Evolutionary conservation across 305 asterid species (phyloP).

Genomic region (Withania somnifera): DNA sequence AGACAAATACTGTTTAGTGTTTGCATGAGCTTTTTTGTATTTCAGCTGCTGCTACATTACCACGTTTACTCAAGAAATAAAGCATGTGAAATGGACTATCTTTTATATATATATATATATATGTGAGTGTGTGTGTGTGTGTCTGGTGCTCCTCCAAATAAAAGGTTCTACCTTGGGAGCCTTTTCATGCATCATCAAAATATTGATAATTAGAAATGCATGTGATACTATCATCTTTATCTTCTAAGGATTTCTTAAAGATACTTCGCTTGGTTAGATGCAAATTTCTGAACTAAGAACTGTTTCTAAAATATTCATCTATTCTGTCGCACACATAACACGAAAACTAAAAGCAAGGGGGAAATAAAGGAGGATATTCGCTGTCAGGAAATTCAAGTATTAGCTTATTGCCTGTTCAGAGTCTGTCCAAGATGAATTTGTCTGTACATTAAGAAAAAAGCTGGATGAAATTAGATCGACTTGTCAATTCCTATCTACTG

Average conservation of each 20-base stretch:
- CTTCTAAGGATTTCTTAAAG: background rate
- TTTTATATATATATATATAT: too few relatives aligned
- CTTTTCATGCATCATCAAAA: background rate
- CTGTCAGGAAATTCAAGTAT: background rate
- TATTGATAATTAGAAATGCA: background rate
- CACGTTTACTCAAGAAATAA: constrained; percentile 63
- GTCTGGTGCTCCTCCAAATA: background rate
- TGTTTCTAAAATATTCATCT: background rate
- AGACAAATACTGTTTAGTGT: constrained; percentile 37
- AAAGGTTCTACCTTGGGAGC: background rate
- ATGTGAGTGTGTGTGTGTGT: background rate
- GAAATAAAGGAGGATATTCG: background rate
- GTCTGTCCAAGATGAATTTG: background rate
- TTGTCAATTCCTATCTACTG: background rate
- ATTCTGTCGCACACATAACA: background rate
- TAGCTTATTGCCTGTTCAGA: background rate
- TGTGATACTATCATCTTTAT: background rate
- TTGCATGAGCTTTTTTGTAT: constrained; percentile 59
- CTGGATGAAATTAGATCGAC: background rate
- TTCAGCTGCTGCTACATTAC: constrained; percentile 53
- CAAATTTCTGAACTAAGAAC: background rate
- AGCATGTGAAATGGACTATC: constrained; percentile 8
- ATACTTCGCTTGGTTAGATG: background rate
- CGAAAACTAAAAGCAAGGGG: background rate
- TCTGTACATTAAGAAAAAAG: background rate